Percentiles rank a stretch among this genome's conserved stretches.
Evolutionary conservation across 768 basidiomycete genomes (phyloP).

Genomic region (Scleroderma bovista): DNA sequence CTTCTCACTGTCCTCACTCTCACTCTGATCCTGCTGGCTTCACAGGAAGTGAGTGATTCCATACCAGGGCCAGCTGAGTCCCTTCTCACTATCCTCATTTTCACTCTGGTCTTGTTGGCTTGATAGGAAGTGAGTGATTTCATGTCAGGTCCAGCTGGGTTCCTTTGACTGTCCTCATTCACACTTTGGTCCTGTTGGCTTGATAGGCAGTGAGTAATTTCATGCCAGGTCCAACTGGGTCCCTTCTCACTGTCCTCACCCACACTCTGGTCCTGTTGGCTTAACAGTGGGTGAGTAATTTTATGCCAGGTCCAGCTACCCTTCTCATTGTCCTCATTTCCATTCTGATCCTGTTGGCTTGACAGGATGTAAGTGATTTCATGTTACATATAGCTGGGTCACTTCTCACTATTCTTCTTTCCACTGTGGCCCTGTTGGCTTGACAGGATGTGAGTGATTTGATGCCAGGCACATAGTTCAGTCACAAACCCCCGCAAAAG

Average conservation of each 20-base stretch:
- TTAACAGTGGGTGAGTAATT: not conserved
- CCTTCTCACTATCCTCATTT: not conserved
- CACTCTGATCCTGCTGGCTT: not conserved
- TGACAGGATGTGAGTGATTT: too few species aligned
- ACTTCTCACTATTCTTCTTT: too few species aligned
- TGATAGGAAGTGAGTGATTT: not conserved
- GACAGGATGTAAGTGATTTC: too few species aligned
- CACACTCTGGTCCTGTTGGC: not conserved
- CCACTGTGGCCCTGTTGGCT: too few species aligned
- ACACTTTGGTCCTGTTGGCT: not conserved
- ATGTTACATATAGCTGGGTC: too few species aligned
- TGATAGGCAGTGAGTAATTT: not conserved
- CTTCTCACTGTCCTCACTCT: not conserved
- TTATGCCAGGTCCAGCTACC: not conserved
- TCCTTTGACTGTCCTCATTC: not conserved
- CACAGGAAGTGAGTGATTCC: not conserved
- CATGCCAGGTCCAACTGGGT: not conserved
- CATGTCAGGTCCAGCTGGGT: not conserved
- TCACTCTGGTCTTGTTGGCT: too few species aligned
- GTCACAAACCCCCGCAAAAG: too few species aligned
- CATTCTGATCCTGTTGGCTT: not conserved
- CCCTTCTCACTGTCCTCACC: not conserved
- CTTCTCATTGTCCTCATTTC: not conserved
- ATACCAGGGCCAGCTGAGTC: not conserved
- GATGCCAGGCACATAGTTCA: too few species aligned